phyloP scores from a whole-genome alignment of 768 basidiomycete genomes.

The Xerocomellus chrysenteron region DNA sequence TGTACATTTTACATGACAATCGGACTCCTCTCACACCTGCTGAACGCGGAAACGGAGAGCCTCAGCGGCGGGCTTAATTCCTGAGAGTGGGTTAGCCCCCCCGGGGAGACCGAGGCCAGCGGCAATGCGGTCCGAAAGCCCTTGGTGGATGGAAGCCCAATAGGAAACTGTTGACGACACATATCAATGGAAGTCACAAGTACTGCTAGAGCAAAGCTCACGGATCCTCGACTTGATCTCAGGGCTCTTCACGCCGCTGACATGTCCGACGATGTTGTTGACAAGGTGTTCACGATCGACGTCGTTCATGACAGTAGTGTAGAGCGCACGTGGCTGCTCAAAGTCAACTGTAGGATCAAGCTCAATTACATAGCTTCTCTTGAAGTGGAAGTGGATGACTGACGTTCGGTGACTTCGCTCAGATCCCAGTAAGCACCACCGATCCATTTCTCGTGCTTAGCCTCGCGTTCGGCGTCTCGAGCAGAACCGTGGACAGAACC shows the following conservation, averaged over 20 bases:
- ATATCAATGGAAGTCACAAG: not conserved
- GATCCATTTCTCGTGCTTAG: constrained; percentile 72
- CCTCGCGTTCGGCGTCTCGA: constrained; percentile 39
- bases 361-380: not conserved
- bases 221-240: constrained; percentile 64
- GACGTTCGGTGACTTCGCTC: constrained; percentile 77
- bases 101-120: constrained; percentile 60
- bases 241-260: constrained; percentile 57
- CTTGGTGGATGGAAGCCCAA: constrained; percentile 77
- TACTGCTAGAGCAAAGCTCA: constrained; percentile 37
- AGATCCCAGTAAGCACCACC: constrained; percentile 68
- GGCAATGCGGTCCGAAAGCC: constrained; percentile 75
- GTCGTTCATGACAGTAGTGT: constrained; percentile 66
- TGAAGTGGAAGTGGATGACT: constrained; percentile 29
- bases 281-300: constrained; percentile 59
- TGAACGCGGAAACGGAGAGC: constrained; percentile 49
- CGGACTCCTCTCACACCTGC: constrained; percentile 1
- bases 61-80: constrained; percentile 54
- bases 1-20: not conserved
- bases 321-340: constrained; percentile 76
- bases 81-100: constrained; percentile 54
- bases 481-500: constrained; percentile 43
- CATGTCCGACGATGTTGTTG: constrained; percentile 64
- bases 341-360: constrained; percentile 60
- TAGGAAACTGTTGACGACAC: constrained; percentile 53